Evolutionary conservation across 2,329 filamentous ascomycete genomes (phyloP).

Genomic region (Alternaria ethzedia): DNA sequence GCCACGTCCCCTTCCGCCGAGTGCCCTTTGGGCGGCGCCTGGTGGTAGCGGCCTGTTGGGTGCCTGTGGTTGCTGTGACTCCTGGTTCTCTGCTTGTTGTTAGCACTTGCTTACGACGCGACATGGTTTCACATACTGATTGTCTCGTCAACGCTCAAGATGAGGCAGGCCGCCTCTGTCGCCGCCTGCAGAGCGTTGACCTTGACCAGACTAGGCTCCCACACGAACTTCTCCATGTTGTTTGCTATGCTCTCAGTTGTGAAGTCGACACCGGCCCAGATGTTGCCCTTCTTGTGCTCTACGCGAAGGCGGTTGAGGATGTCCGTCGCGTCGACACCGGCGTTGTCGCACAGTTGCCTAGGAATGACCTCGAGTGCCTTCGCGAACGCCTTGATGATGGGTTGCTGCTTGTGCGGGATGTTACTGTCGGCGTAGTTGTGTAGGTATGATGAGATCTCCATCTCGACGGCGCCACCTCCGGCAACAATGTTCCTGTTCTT

Average conservation of each 20-base stretch:
- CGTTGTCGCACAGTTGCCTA: slow-evolving; percentile 96
- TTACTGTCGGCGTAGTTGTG: slow-evolving; percentile 93
- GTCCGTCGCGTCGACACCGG: slow-evolving; percentile 96
- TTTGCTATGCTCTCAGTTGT: slow-evolving; percentile 87
- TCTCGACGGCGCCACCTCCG: slow-evolving; percentile 92
- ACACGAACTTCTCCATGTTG: slow-evolving; percentile 95
- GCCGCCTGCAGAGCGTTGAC: slow-evolving; percentile 96
- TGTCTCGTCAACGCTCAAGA: slow-evolving; percentile 95
- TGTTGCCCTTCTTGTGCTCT: slow-evolving; percentile 90
- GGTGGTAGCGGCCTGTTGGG: slow-evolving; percentile 70
- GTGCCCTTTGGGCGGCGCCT: slow-evolving; percentile 81
- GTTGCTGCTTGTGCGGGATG: slow-evolving; percentile 92
- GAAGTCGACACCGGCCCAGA: slow-evolving; percentile 97
- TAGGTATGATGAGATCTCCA: slow-evolving; percentile 94
- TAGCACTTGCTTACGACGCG: slow-evolving; percentile 16
- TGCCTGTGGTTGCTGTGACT: slow-evolving; percentile 82
- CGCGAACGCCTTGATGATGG: slow-evolving; percentile 96
- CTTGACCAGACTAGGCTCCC: slow-evolving; percentile 97
- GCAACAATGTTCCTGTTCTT: slow-evolving; percentile 94
- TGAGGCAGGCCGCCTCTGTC: slow-evolving; percentile 93
- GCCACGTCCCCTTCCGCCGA: slow-evolving; percentile 73
- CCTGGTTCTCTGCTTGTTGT: slow-evolving; percentile 74
- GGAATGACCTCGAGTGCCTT: slow-evolving; percentile 97
- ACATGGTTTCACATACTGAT: slow-evolving; percentile 68
- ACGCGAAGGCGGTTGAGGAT: slow-evolving; percentile 96